Evolutionary conservation across 805 yeast species (phyloP), one percentile per base, ranked within the genome.

Genomic region (Danielozyma ontarioensis): DNA sequence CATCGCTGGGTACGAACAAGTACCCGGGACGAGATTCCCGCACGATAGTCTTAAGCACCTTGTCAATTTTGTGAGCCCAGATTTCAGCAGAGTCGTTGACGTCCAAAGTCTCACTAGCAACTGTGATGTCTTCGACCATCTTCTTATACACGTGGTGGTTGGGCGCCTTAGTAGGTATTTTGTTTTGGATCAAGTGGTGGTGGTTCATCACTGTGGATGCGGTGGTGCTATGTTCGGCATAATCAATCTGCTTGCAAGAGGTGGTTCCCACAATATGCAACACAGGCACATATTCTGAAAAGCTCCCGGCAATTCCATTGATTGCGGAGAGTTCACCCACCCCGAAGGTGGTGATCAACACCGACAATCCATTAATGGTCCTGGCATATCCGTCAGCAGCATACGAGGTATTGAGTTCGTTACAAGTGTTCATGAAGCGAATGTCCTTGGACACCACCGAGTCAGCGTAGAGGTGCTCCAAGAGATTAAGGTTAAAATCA

Each of bases 351-450:
- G 89, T 78, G 32, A 70, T 59, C 42, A 70, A 55, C 14, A 78
- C 87, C 33, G 87, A 85, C 38, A 62, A 45, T 4, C 69, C 64
- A 5, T 83, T 72, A n/a, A 75, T 71, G 31, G 70, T 65, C 18
- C 79, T 68, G 13, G 93, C 77, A 50, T 85, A 89, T 4, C 96
- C 97, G 55, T 89, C 96, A 5, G 90, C 89, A 4, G 93, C 79
- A 53, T 89, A 88, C 6, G 94, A 93, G 3, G 93, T 81, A 51
- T 88, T 89, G 42, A 88, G 69, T 62, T 88, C 97, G 51, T 88
- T 88, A 63, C 95, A 85, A 39, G 78, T 76, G 16, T 95, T 95
- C 30, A 84, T 68, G 85, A 94, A 87, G 60, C 45, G 82, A 5
- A 61, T 53, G 7, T 64, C 65, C 51, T 25, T 68, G 58, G 40